Evolutionary conservation across 768 basidiomycete genomes (phyloP), one percentile per base, ranked within the genome.

Genomic region (Leucocoprinus leucothites): DNA sequence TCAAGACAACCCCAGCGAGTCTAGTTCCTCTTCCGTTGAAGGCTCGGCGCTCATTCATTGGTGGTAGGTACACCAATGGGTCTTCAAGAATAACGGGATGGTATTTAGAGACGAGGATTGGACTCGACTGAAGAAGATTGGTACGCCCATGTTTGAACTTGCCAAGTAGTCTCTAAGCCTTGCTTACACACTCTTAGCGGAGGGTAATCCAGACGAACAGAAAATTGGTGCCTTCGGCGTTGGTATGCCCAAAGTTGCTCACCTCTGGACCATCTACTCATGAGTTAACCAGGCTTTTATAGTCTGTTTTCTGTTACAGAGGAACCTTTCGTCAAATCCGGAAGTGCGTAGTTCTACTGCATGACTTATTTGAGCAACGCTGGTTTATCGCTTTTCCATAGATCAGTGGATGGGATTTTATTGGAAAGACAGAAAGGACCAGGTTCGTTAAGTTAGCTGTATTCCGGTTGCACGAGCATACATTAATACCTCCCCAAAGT

Each of bases 211-310:
- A 0, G 90, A 94, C 61, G 91, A 95, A 67, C 85, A 89, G 69
- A 94, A 94, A 74, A 94, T 98, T 45, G 95, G 96, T 13, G 93
- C 94, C n/a, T 93, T 93, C 61, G 91, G 90, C 54, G 89, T 91
- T n/a, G 87, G 87, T 82, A 56, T 53, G 81, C 67, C 8, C 3
- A n/a, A 13, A 5, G 14, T 18, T 35, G n/a, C 13, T 34, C 18
- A 21, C 28, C n/a, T 36, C 11, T 3, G 2, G 9, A 16, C 21
- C n/a, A 36, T n/a, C 11, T 8, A 13, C 40, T 50, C 8, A 40
- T 22, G 31, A 24, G 11, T 42, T 38, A 13, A 31, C 43, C 22
- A 84, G 84, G 86, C 4, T 89, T 91, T 67, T 91, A 91, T 63
- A 87, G 87, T 60, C 65, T 91, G 24, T 91, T 92, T 64, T 91